A percentile compares a stretch with the other conserved stretches of the same genome.
These are phyloP conservation scores for Phaeotremella skinneri DNA, from an alignment of 768 basidiomycete species.

Conservation along the genomic window DNA sequence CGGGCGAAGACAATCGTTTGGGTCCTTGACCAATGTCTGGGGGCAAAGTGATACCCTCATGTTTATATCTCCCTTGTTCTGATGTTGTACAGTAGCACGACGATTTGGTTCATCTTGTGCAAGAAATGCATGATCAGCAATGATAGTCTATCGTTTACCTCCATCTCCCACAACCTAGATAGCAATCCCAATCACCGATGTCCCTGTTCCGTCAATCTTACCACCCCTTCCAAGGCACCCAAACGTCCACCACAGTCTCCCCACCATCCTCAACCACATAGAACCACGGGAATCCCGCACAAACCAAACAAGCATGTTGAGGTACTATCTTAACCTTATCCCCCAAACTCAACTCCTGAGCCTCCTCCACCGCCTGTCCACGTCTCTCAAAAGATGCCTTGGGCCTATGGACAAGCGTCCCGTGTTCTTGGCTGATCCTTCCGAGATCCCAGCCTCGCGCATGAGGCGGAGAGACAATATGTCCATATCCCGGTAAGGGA, in stretches of 20 bases:
- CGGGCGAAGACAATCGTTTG: too few relatives aligned
- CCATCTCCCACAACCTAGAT: too few relatives aligned
- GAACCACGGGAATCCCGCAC: slow-evolving; percentile 78
- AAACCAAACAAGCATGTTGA: slow-evolving; percentile 80
- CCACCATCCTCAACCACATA: slow-evolving; percentile 69
- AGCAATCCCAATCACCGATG: not conserved
- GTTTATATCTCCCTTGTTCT: too few relatives aligned
- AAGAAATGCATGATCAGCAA: too few relatives aligned
- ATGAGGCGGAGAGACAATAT: slow-evolving; percentile 62
- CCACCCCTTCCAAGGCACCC: slow-evolving; percentile 93
- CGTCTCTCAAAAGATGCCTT: slow-evolving; percentile 3
- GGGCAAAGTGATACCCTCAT: too few relatives aligned
- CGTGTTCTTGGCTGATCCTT: slow-evolving; percentile 62
- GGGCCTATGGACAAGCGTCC: slow-evolving; percentile 56
- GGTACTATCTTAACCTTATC: slow-evolving; percentile 70
- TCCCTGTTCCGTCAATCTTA: slow-evolving; percentile 44
- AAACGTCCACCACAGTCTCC: slow-evolving; percentile 59
- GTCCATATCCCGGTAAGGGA: slow-evolving; percentile 67
- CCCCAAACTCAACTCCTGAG: slow-evolving; percentile 57
- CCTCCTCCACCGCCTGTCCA: slow-evolving; percentile 24
- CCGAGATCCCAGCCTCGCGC: slow-evolving; percentile 55
- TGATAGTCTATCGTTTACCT: too few relatives aligned
- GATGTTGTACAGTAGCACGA: too few relatives aligned
- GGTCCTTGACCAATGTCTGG: too few relatives aligned
- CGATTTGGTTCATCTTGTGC: too few relatives aligned